phyloP scores from a whole-genome alignment of 73 alveolate species.

The Paramecium bursaria region DNA sequence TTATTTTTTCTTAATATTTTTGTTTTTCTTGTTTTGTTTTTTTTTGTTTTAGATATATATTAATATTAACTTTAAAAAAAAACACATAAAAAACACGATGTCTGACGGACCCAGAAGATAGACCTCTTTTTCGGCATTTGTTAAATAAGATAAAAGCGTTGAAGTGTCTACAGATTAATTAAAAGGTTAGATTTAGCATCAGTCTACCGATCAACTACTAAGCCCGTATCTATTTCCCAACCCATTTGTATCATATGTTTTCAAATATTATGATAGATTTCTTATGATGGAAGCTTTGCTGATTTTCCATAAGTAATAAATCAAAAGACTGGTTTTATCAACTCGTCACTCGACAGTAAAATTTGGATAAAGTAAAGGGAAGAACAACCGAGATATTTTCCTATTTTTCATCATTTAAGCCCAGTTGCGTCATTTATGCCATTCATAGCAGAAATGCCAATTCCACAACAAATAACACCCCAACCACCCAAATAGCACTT shows the following conservation, averaged over 20 bases:
- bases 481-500: no score
- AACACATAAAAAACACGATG: conserved; percentile 16
- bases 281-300: conserved; percentile 16
- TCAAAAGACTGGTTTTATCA: no score
- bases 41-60: conserved; percentile 1
- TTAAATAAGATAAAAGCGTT: no score
- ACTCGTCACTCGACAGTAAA: no score
- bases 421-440: no score
- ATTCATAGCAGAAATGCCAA: no score
- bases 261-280: neutral
- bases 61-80: neutral
- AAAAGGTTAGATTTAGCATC: neutral
- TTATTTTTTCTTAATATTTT: conserved; percentile 1
- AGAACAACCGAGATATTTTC: no score
- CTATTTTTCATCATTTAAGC: no score
- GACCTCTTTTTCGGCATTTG: no score
- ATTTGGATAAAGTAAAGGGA: no score
- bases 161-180: conserved; percentile 20
- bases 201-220: conserved; percentile 40
- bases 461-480: no score
- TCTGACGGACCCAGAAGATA: neutral
- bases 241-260: neutral
- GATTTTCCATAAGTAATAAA: no score
- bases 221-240: neutral
- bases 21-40: neutral